Conservation (phyloP, 495 filamentous ascomycete species). For the Rostrohypoxylon terebratum region DNA sequence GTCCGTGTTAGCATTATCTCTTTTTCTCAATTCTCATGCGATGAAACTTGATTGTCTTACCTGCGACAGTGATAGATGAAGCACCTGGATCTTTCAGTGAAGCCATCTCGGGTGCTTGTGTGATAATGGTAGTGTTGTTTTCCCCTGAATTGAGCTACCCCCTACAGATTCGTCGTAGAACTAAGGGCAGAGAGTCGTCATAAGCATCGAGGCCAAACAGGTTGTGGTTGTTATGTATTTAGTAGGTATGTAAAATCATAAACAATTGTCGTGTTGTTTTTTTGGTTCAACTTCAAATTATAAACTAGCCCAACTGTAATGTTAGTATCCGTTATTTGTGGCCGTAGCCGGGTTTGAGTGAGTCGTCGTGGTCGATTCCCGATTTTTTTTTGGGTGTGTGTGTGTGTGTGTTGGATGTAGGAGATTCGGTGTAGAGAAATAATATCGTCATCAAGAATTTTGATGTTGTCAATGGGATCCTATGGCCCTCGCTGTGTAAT, state of each 20-base stretch:
- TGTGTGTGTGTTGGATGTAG: slow-evolving; percentile 17
- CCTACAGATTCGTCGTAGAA: slow-evolving; percentile 20
- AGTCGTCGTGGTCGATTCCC: slow-evolving; percentile 7
- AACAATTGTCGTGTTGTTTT: slow-evolving; percentile 8
- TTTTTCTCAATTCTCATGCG: neutral
- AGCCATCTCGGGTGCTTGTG: slow-evolving; percentile 43
- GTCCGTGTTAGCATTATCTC: slow-evolving; percentile 20
- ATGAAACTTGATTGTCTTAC: slow-evolving; percentile 63
- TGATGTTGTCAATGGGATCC: slow-evolving; percentile 2
- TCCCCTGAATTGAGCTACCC: slow-evolving; percentile 19
- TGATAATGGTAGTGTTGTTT: neutral
- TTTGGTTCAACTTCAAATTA: slow-evolving; percentile 1
- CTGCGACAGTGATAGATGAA: slow-evolving; percentile 54
- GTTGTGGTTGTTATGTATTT: neutral
- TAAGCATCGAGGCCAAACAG: slow-evolving; percentile 32
- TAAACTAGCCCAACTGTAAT: slow-evolving; percentile 14
- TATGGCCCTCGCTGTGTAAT: neutral
- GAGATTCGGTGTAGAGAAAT: slow-evolving; percentile 7
- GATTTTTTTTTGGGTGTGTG: too few species aligned
- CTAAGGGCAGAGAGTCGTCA: slow-evolving; percentile 37
- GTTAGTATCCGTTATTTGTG: slow-evolving; percentile 6
- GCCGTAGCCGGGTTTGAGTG: slow-evolving; percentile 10
- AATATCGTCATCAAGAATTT: slow-evolving; percentile 41
- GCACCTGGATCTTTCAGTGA: slow-evolving; percentile 53
- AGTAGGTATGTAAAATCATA: slow-evolving; percentile 3